These are phyloP conservation scores for Colletotrichum endophyticum DNA, from an alignment of 2,329 filamentous ascomycete species.

Conservation along the genomic window DNA sequence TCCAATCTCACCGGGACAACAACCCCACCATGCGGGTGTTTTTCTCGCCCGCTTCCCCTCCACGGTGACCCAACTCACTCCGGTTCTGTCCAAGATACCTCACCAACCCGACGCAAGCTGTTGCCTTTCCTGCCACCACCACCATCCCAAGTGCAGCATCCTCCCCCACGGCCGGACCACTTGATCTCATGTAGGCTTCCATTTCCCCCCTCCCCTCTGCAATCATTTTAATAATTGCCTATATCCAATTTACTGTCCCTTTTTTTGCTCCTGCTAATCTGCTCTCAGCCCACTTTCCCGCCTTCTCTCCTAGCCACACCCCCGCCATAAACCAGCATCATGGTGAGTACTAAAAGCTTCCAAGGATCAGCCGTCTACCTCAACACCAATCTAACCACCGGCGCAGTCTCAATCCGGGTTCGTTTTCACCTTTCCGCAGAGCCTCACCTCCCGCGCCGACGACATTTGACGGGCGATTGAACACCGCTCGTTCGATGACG, in stretches of 20 bases:
- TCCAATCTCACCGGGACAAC: slow-evolving; percentile 23
- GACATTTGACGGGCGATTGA: slow-evolving; percentile 4
- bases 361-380: slow-evolving; percentile 8
- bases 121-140: slow-evolving; percentile 20
- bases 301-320: slow-evolving; percentile 21
- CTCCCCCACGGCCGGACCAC: slow-evolving; percentile 4
- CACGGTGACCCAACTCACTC: slow-evolving; percentile 21
- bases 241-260: background rate
- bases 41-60: slow-evolving; percentile 24
- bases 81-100: slow-evolving; percentile 22
- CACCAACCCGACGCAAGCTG: slow-evolving; percentile 21
- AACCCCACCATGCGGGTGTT: slow-evolving; percentile 26
- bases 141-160: slow-evolving; percentile 18
- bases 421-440: slow-evolving; percentile 38
- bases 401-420: slow-evolving; percentile 72
- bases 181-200: slow-evolving; percentile 11
- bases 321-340: slow-evolving; percentile 35
- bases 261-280: slow-evolving; percentile 11
- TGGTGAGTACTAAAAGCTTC: slow-evolving; percentile 39
- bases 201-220: background rate
- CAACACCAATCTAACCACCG: slow-evolving; percentile 10
- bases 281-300: slow-evolving; percentile 24
- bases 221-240: background rate
- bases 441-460: slow-evolving; percentile 1
- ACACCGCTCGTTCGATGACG: slow-evolving; percentile 15